Conservation (phyloP, 2,329 filamentous ascomycete species). For the Colletotrichum truncatum region DNA sequence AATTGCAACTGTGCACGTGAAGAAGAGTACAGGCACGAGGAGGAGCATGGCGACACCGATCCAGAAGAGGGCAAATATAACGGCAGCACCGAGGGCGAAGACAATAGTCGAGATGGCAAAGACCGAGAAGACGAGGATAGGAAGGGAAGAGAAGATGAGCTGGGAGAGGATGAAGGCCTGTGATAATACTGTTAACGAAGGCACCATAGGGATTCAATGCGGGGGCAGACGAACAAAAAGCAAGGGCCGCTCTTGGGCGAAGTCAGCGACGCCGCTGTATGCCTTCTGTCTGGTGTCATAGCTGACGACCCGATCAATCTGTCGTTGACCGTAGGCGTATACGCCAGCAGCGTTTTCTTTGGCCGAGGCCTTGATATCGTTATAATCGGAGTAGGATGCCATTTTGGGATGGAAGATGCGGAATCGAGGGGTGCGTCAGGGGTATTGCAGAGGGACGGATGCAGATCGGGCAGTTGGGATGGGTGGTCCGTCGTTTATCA, state of each 20-base stretch:
- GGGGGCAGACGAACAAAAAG: constrained; percentile 65
- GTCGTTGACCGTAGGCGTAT: constrained; percentile 51
- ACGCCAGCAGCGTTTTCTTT: constrained; percentile 46
- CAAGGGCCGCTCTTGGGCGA: constrained; percentile 72
- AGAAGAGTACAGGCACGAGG: constrained; percentile 73
- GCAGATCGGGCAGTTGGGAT: background rate
- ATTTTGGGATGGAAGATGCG: background rate
- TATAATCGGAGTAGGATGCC: constrained; percentile 26
- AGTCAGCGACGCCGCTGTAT: constrained; percentile 60
- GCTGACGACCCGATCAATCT: constrained; percentile 62
- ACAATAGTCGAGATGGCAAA: constrained; percentile 71
- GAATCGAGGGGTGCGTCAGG: background rate
- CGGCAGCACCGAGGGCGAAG: constrained; percentile 68
- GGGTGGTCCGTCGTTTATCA: background rate
- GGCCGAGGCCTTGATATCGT: constrained; percentile 36
- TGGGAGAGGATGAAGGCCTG: constrained; percentile 77
- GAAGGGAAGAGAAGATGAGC: constrained; percentile 70
- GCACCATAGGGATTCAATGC: background rate
- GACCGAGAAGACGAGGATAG: constrained; percentile 72
- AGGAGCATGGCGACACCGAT: constrained; percentile 72
- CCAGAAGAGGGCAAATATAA: constrained; percentile 75
- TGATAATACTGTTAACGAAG: background rate
- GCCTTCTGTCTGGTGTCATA: constrained; percentile 68
- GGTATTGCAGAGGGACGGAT: background rate
- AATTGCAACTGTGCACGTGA: constrained; percentile 69